Evolutionary conservation across 2,329 filamentous ascomycete genomes (phyloP).

Genomic region (Venturia nashicola): DNA sequence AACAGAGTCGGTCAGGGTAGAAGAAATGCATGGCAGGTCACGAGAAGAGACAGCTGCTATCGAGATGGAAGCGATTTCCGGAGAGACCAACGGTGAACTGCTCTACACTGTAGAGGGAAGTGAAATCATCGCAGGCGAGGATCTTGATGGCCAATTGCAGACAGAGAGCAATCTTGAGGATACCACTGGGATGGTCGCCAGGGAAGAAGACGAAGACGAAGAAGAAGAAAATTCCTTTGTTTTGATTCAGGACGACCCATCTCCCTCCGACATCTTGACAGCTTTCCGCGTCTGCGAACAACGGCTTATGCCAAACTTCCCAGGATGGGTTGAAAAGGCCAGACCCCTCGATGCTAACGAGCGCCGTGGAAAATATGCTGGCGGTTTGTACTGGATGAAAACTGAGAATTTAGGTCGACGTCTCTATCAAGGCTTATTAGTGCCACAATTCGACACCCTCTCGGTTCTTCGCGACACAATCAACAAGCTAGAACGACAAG

Average conservation of each 20-base stretch:
- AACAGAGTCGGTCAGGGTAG: background rate
- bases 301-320: background rate
- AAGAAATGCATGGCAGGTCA: background rate
- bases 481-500: background rate
- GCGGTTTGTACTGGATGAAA: slow-evolving; percentile 1
- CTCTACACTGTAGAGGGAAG: background rate
- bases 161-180: background rate
- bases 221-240: background rate
- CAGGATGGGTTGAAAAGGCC: background rate
- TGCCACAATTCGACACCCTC: slow-evolving; percentile 7
- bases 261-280: background rate
- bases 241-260: background rate
- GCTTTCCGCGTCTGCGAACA: slow-evolving; percentile 3
- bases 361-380: background rate
- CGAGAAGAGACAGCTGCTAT: background rate
- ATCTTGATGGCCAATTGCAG: background rate
- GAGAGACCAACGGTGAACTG: background rate
- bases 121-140: background rate
- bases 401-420: background rate
- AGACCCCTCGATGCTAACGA: background rate
- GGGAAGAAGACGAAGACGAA: background rate
- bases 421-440: slow-evolving; percentile 1
- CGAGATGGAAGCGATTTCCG: background rate
- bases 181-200: background rate
- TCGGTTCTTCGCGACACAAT: slow-evolving; percentile 10